Evolutionary conservation across 1,139 yeast species (phyloP).

Genomic region (Lodderomyces beijingensis): DNA sequence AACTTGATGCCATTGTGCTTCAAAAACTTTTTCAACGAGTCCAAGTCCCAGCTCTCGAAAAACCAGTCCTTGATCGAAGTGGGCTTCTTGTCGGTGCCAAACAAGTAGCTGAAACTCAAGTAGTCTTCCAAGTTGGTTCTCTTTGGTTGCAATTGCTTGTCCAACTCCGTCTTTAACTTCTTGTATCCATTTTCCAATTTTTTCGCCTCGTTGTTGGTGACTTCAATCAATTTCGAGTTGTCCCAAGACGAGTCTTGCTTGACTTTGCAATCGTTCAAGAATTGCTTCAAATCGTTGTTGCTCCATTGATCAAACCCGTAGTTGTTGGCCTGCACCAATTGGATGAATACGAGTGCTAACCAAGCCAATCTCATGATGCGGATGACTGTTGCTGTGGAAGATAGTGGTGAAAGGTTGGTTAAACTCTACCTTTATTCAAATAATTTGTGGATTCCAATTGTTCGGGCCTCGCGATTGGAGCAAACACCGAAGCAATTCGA

Average conservation of each 20-base stretch:
- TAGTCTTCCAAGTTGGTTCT: conserved; percentile 15
- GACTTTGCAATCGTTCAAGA: conserved; percentile 32
- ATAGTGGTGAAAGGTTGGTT: too few relatives aligned
- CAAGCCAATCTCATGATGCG: conserved; percentile 5
- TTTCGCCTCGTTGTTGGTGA: conserved; percentile 30
- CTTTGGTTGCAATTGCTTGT: conserved; percentile 6
- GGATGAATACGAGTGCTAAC: conserved; percentile 4
- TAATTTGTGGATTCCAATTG: too few relatives aligned
- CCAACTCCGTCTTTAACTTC: conserved; percentile 8
- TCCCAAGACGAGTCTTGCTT: conserved; percentile 18
- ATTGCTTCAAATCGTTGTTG: conserved; percentile 22
- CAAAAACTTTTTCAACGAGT: conserved; percentile 31
- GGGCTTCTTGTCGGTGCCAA: conserved; percentile 8
- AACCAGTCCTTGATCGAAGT: conserved; percentile 28
- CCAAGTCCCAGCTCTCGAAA: conserved; percentile 47
- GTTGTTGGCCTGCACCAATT: conserved; percentile 6
- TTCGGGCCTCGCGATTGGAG: too few relatives aligned
- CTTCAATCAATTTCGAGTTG: conserved; percentile 27
- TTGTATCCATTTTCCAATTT: conserved; percentile 16
- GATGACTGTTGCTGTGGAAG: too few relatives aligned
- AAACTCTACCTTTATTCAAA: too few relatives aligned
- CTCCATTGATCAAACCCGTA: conserved; percentile 18
- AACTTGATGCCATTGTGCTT: conserved; percentile 24
- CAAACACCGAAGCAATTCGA: too few relatives aligned
- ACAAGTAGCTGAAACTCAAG: conserved; percentile 12